Base-by-base conservation (phyloP, 1,284 basidiomycete genomes). In the Phellinidium pouzarii region DNA sequence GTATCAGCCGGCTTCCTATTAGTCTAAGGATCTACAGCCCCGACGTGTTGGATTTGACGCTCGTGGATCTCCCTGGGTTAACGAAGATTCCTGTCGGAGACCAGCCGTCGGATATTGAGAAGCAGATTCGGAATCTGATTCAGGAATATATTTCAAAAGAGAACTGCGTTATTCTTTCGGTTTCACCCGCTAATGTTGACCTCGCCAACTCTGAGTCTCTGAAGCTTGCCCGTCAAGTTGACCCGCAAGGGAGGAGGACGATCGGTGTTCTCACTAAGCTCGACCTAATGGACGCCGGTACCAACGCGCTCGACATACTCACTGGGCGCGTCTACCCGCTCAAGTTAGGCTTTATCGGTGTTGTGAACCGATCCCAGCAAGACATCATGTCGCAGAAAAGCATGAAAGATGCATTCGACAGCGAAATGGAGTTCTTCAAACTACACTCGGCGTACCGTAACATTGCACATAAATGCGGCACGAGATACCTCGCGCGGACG, bases 261-360 rank as follows among this genome's bases (percentile, higher is more conserved):
- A 93, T 98, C 56, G 95, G 95, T 55, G 91, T 99, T 20, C 77
- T 99, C 47, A 95, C 94, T 25, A 99, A 99, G 71, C 82, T 99
- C 44, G 95, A 99, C 71, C 79, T 99, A 38, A 99, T 99, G 95
- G 95, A 98, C 65, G 93, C 94, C 9, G 95, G 95, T 37, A 99
- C 95, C 26, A 96, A 99, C 66, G 95, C 95, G 9, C 74, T 95
- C 44, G 96, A 99, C 68, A 87, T 98, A 61, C 80, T 99, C 44
- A 98, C 92, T 0, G 95, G 95, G 34, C 85, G 94, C 57, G 88
- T 97, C 42, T 99, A 99, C 68, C 95, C 95, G 42, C 81, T 99
- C 61, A 98, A 98, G 71, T 79, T 99, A 14, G 95, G 95, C 37
- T 99, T 99, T 70, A 95, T 98, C 60, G 95, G 95, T 27, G 88